phyloP scores from a whole-genome alignment of 2,329 filamentous ascomycete species.

The Elsinoe fawcettii region DNA sequence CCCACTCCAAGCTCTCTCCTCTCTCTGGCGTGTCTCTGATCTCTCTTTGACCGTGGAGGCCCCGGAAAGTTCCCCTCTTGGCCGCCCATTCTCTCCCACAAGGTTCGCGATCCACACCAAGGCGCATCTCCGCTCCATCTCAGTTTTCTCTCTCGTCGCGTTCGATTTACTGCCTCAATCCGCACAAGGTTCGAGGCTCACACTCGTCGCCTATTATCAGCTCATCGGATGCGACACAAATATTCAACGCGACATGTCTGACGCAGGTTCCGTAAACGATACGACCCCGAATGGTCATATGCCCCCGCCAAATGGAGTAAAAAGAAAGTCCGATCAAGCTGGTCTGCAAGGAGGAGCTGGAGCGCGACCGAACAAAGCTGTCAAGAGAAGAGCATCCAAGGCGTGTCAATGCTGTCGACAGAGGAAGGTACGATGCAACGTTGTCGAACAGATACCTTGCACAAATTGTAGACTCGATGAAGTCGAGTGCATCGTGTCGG shows the following conservation, averaged over 20 bases:
- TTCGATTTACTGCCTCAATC: not conserved
- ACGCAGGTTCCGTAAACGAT: constrained; percentile 10
- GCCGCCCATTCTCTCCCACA: not conserved
- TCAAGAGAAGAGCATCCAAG: constrained; percentile 81
- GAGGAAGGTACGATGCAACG: constrained; percentile 88
- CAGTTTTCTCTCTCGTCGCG: constrained; percentile 5
- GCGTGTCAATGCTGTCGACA: constrained; percentile 83
- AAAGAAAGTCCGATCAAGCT: constrained; percentile 51
- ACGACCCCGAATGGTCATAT: constrained; percentile 8
- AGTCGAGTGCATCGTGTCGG: constrained; percentile 59
- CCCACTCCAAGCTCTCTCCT: not conserved
- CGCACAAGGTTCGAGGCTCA: not conserved
- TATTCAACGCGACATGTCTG: constrained; percentile 7
- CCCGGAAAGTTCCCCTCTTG: constrained; percentile 10
- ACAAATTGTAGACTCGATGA: constrained; percentile 79
- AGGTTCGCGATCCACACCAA: constrained; percentile 13
- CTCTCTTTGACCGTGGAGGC: not conserved
- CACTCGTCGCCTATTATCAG: not conserved
- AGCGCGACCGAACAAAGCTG: constrained; percentile 45
- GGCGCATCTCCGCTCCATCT: not conserved
- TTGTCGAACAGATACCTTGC: constrained; percentile 78
- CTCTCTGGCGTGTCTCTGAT: not conserved
- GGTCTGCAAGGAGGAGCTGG: constrained; percentile 43
- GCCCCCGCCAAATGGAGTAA: constrained; percentile 25
- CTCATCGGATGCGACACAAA: not conserved